Evolutionary conservation across 345 rosid species (phyloP), one percentile per base, ranked within the genome.

Genomic region (Passiflora organensis): DNA sequence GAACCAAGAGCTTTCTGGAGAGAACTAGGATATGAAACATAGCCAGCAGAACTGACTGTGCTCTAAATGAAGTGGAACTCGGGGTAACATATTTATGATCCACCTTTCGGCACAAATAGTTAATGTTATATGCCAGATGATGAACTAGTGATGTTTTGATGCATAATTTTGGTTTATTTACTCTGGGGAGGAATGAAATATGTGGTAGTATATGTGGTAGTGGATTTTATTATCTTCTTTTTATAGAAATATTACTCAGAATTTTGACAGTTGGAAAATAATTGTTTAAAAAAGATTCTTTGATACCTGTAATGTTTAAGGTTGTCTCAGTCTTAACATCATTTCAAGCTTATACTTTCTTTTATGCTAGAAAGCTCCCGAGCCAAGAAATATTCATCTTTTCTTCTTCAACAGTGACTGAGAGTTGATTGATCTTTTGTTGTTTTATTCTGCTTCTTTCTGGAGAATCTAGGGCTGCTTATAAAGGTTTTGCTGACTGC

Each of bases 401-500:
- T 43, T n/a, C 20, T 32, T 59, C 6, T 18, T 51, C 6, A 6
- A 23, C 24, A 24, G 43, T 43, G 18, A 32, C 55, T 48, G 20
- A 62, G 38, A 20, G 13, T 20, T 21, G 63, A 24, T 34, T 67
- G 34, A 20, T 63, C 19, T 41, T 37, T 47, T 53, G 42, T 53
- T 28, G 11, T 70, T 8, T 28, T 59, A 42, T 25, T 67, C 24
- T 59, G 59, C 37, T 51, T 76, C 41, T 56, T 59, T 44, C 66
- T 77, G 77, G 89, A 65, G 68, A 75, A 62, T 76, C 56, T 78
- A 93, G 96, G 97, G 99, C 97, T 51, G 99, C 97, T 43, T 93
- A 93, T 82, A 93, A 89, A 75, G 99, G 99, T 63, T 93, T 83
- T 72, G 88, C 91, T 16, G 99, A 93, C 78, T 89, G 85, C 54